phyloP scores from a whole-genome alignment of 306 rosid genomes.

The Vachellia pachyceras region DNA sequence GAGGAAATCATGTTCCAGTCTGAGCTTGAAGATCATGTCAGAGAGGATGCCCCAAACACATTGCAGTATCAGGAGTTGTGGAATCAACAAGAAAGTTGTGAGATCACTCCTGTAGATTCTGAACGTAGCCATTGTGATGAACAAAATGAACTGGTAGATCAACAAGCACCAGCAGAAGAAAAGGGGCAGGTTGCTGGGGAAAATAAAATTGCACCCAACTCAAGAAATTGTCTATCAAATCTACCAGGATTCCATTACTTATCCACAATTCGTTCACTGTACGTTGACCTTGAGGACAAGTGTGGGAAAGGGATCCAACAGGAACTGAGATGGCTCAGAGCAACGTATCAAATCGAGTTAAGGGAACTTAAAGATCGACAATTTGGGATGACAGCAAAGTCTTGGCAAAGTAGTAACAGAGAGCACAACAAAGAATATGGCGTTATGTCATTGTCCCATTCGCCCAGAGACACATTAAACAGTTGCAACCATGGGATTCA shows the following conservation, averaged over 20 bases:
- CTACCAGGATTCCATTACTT: constrained; percentile 56
- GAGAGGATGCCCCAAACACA: constrained; percentile 46
- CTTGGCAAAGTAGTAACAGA: constrained; percentile 35
- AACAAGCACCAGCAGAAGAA: constrained; percentile 41
- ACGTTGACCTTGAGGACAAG: constrained; percentile 41
- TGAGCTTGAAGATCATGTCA: constrained; percentile 57
- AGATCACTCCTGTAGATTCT: constrained; percentile 70
- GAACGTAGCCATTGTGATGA: constrained; percentile 77
- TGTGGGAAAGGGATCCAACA: constrained; percentile 59
- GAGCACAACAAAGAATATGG: constrained; percentile 46
- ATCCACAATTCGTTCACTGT: constrained; percentile 43
- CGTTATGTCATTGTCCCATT: constrained; percentile 31
- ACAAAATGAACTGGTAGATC: constrained; percentile 62
- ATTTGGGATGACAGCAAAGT: constrained; percentile 46
- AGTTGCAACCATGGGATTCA: constrained; percentile 44
- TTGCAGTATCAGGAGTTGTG: constrained; percentile 58
- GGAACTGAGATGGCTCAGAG: constrained; percentile 82
- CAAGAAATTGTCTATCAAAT: constrained; percentile 40
- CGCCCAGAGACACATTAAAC: constrained; percentile 40
- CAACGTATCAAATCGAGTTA: constrained; percentile 75
- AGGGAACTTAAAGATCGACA: constrained; percentile 68
- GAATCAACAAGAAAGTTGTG: constrained; percentile 70
- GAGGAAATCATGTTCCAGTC: constrained; percentile 85
- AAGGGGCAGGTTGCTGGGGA: constrained; percentile 44
- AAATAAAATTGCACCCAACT: constrained; percentile 12